Evolutionary conservation across 2,329 filamentous ascomycete species (phyloP), one percentile per base, ranked within the genome.

Genomic region (Arthrobotrys entomopaga): DNA sequence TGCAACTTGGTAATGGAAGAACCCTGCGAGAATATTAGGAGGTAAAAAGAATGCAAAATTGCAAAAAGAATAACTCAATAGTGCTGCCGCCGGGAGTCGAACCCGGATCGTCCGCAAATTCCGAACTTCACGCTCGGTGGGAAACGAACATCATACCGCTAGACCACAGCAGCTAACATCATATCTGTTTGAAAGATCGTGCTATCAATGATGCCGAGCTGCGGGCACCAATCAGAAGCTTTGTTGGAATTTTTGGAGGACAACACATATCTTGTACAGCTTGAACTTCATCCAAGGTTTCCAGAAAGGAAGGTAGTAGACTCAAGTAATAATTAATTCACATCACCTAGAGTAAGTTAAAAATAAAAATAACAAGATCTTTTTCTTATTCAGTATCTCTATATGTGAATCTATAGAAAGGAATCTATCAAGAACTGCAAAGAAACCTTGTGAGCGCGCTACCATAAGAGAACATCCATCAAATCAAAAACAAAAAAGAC

Each of bases 131-230:
- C 65, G 29, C 52, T 56, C 57, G 42, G 59, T 70, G 65, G 65
- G 65, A 70, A 70, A 70, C 65, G 65, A 70, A 58, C 65, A 70
- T 70, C 65, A 64, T 70, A 70, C 65, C 65, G 65, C 50, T 70
- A 70, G 65, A 70, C 65, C 65, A 70, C 58, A 70, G 65, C 65
- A 70, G 65, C 65, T 48, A 50, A 70, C 57, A 64, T 61, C 43
- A 26, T 26, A 24, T 58, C 57, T 58, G 15, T n/a, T 2, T n/a
- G n/a, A 50, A 52, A 52, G 50, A 52, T 40, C 11, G 43, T 5
- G 3, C 13, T 52, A 63, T 70, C 38, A 50, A 58, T 16, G 7
- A 24, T 22, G 34, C 38, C 50, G 8, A 38, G 19, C 38, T 61
- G 65, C 56, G 54, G 63, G 64, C 56, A 59, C 56, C 40, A 59